These are phyloP conservation scores for Lavandula angustifolia DNA, from an alignment of 257 asterid genomes.

Conservation along the genomic window DNA sequence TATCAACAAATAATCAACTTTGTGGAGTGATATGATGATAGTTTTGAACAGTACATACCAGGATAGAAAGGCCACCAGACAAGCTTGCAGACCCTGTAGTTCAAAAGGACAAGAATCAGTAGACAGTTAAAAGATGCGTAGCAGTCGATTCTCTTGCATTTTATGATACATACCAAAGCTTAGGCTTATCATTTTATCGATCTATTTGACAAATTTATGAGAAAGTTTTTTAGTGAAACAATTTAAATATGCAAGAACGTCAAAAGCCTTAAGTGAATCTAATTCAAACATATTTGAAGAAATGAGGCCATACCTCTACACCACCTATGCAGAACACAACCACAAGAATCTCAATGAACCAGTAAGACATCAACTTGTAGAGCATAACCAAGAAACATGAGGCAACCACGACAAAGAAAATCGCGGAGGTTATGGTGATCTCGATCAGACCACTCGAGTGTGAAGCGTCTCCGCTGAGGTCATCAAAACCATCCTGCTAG, in stretches of 20 bases:
- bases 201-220: too few species aligned
- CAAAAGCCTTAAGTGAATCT: constrained; percentile 1
- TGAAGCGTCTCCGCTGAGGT: constrained; percentile 41
- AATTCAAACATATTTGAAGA: background rate
- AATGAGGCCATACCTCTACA: constrained; percentile 61
- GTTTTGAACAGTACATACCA: constrained; percentile 51
- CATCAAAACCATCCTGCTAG: constrained; percentile 82
- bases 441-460: constrained; percentile 63
- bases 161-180: too few species aligned
- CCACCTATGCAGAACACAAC: constrained; percentile 90
- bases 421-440: constrained; percentile 69
- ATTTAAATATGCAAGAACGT: background rate
- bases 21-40: background rate
- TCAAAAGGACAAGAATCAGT: constrained; percentile 32
- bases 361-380: constrained; percentile 82
- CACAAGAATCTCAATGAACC: constrained; percentile 90
- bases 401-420: constrained; percentile 75
- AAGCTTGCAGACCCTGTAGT: constrained; percentile 85
- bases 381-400: constrained; percentile 87
- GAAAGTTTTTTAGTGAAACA: background rate
- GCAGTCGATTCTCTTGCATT: constrained; percentile 9
- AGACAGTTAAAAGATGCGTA: constrained; percentile 1
- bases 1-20: background rate
- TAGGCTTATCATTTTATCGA: too few species aligned
- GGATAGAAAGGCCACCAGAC: constrained; percentile 82